Evolutionary conservation across 1,139 yeast genomes (phyloP), one percentile per base, ranked within the genome.

Genomic region (Suzukiozyma palmioleophila): DNA sequence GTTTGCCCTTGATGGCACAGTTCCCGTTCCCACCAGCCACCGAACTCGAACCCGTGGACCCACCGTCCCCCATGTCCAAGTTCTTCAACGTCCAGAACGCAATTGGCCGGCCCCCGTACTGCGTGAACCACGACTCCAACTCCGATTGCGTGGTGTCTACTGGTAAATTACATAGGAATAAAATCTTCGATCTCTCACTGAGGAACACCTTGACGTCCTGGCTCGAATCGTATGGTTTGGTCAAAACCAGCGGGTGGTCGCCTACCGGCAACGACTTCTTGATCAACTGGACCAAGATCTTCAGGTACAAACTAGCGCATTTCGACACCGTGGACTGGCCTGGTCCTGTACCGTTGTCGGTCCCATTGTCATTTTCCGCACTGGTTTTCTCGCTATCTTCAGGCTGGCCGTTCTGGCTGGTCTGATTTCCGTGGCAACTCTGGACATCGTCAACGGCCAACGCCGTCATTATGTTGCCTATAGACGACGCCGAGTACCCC

Each of bases 121-220:
- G 95, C 3, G 89, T 79, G 55, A 88, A 88, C 96, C 97, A 90
- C 31, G 84, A 75, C 63, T 90, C 97, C 38, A 90, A 67, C 59
- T 90, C 97, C 31, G 89, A 76, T 59, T 89, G 97, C 1, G 96
- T 89, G 4, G 94, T 86, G 52, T 89, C 97, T 31, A 69, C 69
- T 1, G 96, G 90, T 47, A 90, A 65, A 57, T 87, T 88, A 10
- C 85, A 73, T 60, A 90, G 67, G 57, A 80, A 86, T 39, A 89
- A 61, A n/a, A 88, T 84, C 52, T 82, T 82, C 2, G 95, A 85
- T 42, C 82, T 69, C 59, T 89, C 96, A 10, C 72, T 66, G 36
- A 80, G 58, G 54, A 90, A 90, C 2, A 79, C 77, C 36, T 75
- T 67, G 37, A 81, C 73, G 53, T 90, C 97, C 30, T 84, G 74